These are phyloP conservation scores for Phyllostachys edulis DNA, from an alignment of 176 grass and related monocot genomes.

Conservation along the genomic window DNA sequence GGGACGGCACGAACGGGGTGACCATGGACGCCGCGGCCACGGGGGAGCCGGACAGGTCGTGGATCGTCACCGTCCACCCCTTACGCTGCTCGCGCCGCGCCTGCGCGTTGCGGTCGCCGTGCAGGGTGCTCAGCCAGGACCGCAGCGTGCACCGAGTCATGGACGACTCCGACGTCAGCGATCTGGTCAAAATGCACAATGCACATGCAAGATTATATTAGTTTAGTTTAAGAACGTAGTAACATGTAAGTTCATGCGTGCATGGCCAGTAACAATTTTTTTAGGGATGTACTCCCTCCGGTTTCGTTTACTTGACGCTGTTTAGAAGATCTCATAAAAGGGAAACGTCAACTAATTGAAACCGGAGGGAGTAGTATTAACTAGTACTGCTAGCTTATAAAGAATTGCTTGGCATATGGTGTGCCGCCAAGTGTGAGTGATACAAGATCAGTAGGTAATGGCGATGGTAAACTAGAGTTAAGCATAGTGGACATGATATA, in stretches of 20 bases:
- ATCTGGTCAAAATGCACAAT: constrained; percentile 35
- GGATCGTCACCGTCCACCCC: constrained; percentile 96
- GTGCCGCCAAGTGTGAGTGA: constrained; percentile 32
- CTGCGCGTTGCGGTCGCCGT: constrained; percentile 38
- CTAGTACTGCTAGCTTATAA: neutral
- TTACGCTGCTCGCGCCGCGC: constrained; percentile 68
- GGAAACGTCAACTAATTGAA: too few relatives aligned
- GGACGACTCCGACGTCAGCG: constrained; percentile 40
- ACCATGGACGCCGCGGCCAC: constrained; percentile 92
- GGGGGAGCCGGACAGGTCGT: constrained; percentile 88
- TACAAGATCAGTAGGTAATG: constrained; percentile 10
- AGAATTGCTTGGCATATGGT: neutral
- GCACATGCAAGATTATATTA: constrained; percentile 19
- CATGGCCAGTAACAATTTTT: neutral
- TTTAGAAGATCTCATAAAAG: too few relatives aligned
- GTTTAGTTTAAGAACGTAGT: neutral
- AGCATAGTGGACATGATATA: constrained; percentile 28
- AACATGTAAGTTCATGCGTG: constrained; percentile 34
- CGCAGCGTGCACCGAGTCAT: constrained; percentile 40
- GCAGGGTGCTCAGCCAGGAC: constrained; percentile 58
- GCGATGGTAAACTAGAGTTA: neutral
- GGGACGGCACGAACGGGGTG: constrained; percentile 92
- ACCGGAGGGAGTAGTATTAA: too few relatives aligned
- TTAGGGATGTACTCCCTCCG: too few relatives aligned
- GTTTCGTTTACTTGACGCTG: too few relatives aligned